A percentile compares a stretch with the other conserved stretches of the same genome.
Evolutionary conservation across 371 early-diverging fungal species (phyloP).

Genomic region (Mucor saturninus): DNA sequence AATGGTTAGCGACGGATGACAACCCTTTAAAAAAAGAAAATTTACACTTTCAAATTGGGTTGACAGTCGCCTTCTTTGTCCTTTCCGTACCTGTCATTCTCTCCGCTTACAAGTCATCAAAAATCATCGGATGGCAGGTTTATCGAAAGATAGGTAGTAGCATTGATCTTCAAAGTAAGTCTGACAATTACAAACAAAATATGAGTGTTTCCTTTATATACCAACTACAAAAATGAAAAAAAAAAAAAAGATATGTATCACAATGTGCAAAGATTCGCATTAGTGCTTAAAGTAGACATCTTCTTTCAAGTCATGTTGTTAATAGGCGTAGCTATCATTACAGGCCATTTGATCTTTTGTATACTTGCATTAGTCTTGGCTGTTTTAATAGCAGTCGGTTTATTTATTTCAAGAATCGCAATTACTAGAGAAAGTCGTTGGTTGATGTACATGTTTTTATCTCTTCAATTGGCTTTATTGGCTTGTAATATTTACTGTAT

Average conservation of each 20-base stretch:
- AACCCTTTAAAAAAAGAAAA: slow-evolving; percentile 13
- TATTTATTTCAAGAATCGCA: slow-evolving; percentile 13
- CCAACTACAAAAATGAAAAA: too few relatives aligned
- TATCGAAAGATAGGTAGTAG: slow-evolving; percentile 25
- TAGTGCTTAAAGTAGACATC: slow-evolving; percentile 19
- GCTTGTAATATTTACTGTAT: slow-evolving; percentile 9
- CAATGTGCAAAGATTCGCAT: slow-evolving; percentile 16
- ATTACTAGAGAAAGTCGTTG: slow-evolving; percentile 15
- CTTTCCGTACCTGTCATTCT: slow-evolving; percentile 15
- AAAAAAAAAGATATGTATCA: slow-evolving; percentile 18
- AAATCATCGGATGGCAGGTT: slow-evolving; percentile 24
- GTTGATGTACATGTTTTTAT: slow-evolving; percentile 17
- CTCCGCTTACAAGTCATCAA: slow-evolving; percentile 18
- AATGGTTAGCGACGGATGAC: not conserved
- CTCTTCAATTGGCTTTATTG: slow-evolving; percentile 3
- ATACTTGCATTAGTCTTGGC: slow-evolving; percentile 6
- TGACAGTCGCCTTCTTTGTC: slow-evolving; percentile 2
- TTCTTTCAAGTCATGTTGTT: slow-evolving; percentile 13
- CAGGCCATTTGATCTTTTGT: not conserved
- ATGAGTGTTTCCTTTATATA: too few relatives aligned
- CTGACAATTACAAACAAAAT: not conserved
- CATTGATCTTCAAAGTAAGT: slow-evolving; percentile 20
- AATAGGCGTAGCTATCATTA: not conserved
- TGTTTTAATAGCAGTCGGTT: not conserved
- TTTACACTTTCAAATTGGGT: slow-evolving; percentile 14